phyloP scores from a whole-genome alignment of 208 protist genomes.

The Leishmania guyanensis region DNA sequence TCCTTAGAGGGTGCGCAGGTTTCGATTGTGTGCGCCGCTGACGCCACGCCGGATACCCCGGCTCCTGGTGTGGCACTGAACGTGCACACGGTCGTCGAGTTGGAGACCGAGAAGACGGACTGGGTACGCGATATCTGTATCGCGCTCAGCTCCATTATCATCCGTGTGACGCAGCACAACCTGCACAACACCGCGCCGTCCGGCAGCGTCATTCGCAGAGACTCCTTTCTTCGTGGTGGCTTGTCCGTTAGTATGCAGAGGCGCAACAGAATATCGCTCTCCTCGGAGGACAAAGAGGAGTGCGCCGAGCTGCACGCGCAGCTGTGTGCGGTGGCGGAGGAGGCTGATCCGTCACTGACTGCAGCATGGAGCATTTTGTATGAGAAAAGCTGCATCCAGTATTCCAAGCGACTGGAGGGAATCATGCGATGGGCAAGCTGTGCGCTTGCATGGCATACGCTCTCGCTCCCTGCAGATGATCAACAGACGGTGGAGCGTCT shows the following conservation, averaged over 20 bases:
- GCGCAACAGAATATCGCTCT: slow-evolving; percentile 12
- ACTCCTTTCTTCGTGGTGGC: slow-evolving; percentile 35
- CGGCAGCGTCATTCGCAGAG: slow-evolving; percentile 12
- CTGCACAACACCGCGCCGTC: slow-evolving; percentile 28
- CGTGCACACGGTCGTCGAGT: slow-evolving; percentile 47
- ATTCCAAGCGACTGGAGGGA: slow-evolving; percentile 31
- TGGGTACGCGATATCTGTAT: slow-evolving; percentile 78
- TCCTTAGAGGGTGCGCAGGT: slow-evolving; percentile 28
- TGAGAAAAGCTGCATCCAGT: slow-evolving; percentile 37
- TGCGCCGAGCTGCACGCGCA: slow-evolving; percentile 24
- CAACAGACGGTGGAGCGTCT: slow-evolving; percentile 41
- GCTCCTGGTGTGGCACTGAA: slow-evolving; percentile 21
- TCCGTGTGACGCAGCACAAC: slow-evolving; percentile 45
- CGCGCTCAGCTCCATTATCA: slow-evolving; percentile 64
- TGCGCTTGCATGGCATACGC: slow-evolving; percentile 49
- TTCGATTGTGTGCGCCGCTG: slow-evolving; percentile 21
- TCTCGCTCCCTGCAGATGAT: slow-evolving; percentile 23
- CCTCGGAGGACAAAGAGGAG: slow-evolving; percentile 27
- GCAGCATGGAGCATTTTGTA: slow-evolving; percentile 32
- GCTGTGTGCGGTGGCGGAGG: slow-evolving; percentile 32
- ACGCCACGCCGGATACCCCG: slow-evolving; percentile 19
- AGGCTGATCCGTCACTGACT: slow-evolving; percentile 8
- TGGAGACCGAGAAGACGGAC: slow-evolving; percentile 54
- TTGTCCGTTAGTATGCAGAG: slow-evolving; percentile 21
- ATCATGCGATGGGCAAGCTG: slow-evolving; percentile 49